Evolutionary conservation across 192 early-diverging fungal genomes (phyloP), one percentile per base, ranked within the genome.

Genomic region (Coemansia sp.): DNA sequence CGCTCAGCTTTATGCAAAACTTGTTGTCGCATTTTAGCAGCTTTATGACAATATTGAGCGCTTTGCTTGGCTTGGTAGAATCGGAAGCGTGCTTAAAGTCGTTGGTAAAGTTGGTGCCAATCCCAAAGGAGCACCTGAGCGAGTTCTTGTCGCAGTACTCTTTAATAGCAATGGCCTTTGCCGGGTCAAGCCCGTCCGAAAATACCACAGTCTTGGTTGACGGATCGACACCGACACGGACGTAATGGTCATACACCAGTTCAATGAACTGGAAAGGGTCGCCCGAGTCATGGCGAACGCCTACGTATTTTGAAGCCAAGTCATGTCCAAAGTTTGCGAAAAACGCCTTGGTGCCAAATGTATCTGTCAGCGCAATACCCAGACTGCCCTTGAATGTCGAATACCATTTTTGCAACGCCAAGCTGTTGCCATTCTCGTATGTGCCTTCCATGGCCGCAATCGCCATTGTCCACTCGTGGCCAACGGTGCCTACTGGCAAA

Each of bases 401-500:
- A 2, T 75, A 47, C 89, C 89, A 90, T 26, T 75, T 80, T 10
- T 61, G 44, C 8, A 90, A 49, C 5, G 88, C 81, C 31, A 75
- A 64, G 17, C 62, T 55, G 51, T 90, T 89, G 3, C 80, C 89
- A 20, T 78, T 58, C 20, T 69, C 53, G 9, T 77, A 77, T 0
- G 83, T 78, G n/a, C 78, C 78, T 29, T 82, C 79, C 14, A 90
- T 45, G 1, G 84, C 87, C 6, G 87, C 85, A 19, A 84, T 68
- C 0, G 74, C 88, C 88, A 90, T 90, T 53, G 80, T 85, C 80
- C 84, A 89, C 46, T 90, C 88, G 51, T 90, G 88, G 2, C 86
- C 88, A 58, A 79, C 64, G 4, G 70, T 72, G 4, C 73, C 70
- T 20, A 82, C 73, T 1, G 75, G 79, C 5, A 49, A 14, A 12